phyloP scores from a whole-genome alignment of 768 basidiomycete species.

The Podaxis pistillaris region DNA sequence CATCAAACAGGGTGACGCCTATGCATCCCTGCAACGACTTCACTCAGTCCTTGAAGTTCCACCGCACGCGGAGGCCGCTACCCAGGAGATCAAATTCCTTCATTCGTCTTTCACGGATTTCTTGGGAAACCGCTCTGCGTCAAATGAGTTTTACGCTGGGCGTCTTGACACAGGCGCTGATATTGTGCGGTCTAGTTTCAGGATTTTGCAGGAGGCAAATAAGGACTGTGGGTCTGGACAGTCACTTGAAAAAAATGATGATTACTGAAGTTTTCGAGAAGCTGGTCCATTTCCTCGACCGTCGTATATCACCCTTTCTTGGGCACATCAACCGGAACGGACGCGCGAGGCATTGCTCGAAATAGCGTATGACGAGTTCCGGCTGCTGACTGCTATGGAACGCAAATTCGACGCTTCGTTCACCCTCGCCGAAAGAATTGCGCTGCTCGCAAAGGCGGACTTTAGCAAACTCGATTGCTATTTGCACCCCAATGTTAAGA shows the following conservation, averaged over 20 bases:
- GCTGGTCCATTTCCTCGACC: background rate
- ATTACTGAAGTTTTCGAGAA: background rate
- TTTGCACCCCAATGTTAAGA: slow-evolving; percentile 2
- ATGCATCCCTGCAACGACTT: background rate
- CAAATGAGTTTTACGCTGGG: background rate
- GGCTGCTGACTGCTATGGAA: background rate
- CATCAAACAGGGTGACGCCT: background rate
- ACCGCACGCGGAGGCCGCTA: background rate
- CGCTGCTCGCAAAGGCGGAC: background rate
- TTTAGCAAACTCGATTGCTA: slow-evolving; percentile 13
- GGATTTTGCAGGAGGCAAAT: slow-evolving; percentile 9
- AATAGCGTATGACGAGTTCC: slow-evolving; percentile 2
- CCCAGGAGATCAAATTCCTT: background rate
- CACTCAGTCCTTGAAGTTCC: slow-evolving; percentile 5
- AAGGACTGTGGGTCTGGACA: background rate
- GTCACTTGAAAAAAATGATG: background rate
- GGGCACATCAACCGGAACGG: background rate
- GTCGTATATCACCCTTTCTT: background rate
- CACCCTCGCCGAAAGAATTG: background rate
- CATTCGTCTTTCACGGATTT: slow-evolving; percentile 8
- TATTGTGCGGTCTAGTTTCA: slow-evolving; percentile 3
- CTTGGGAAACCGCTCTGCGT: background rate
- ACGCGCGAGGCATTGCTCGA: background rate
- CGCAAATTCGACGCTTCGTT: background rate
- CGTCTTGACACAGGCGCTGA: background rate